Evolutionary conservation across 169 alveolate species (phyloP).

Genomic region (Amoebophrya sp.): DNA sequence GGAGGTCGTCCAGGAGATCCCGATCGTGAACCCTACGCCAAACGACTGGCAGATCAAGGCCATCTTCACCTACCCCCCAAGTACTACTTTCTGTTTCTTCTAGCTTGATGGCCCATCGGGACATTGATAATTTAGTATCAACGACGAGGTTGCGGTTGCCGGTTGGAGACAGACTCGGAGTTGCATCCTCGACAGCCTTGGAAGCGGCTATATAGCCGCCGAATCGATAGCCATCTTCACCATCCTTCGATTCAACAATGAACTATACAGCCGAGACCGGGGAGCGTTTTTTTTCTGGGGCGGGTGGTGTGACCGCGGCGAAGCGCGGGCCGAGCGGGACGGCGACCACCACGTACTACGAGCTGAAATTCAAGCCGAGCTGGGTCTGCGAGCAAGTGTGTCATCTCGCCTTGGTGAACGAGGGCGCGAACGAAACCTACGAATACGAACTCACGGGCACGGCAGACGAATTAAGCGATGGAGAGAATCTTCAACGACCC

Average conservation of each 20-base stretch:
- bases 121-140: no score
- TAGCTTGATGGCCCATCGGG: no score
- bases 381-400: conserved; percentile 59
- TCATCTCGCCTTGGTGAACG: conserved; percentile 50
- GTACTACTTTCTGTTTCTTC: no score
- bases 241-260: no score
- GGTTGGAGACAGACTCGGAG: no score
- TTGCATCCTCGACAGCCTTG: no score
- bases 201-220: no score
- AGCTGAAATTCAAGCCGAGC: conserved; percentile 57
- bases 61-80: neutral
- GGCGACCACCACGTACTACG: conserved; percentile 51
- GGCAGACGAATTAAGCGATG: no score
- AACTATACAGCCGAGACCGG: conserved; percentile 4
- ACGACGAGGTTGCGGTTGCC: no score
- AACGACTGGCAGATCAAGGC: conserved; percentile 67
- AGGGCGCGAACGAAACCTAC: conserved; percentile 61
- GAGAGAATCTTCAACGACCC: no score
- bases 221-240: no score
- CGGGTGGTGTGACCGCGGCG: neutral
- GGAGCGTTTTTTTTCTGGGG: neutral
- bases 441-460: conserved; percentile 67
- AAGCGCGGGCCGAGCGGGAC: conserved; percentile 44
- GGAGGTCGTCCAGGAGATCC: conserved; percentile 60
- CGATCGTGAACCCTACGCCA: conserved; percentile 67